Evolutionary conservation across 2,329 filamentous ascomycete genomes (phyloP).

Genomic region (Dactylonectria estremocensis): DNA sequence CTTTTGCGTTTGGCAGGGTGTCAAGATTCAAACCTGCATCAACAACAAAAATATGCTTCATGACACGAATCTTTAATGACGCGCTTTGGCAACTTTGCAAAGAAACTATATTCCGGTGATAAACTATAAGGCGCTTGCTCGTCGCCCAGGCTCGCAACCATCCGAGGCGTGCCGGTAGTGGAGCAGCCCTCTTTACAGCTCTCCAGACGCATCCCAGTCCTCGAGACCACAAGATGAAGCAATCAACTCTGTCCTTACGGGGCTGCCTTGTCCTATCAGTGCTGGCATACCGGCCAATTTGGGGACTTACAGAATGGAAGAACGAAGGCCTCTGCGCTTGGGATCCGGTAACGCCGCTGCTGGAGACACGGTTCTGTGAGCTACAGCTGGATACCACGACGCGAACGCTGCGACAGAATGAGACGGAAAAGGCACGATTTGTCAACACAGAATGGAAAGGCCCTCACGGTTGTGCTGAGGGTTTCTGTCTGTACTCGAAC

Average conservation of each 20-base stretch:
- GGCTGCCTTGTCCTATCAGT: background rate
- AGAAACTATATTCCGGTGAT: background rate
- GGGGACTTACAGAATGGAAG: background rate
- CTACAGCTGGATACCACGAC: background rate
- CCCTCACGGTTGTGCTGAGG: background rate
- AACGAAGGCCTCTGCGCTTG: background rate
- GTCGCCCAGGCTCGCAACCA: background rate
- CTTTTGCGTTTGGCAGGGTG: background rate
- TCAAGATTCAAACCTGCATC: background rate
- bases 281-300: background rate
- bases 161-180: background rate
- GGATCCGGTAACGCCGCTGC: background rate
- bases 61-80: too few species aligned
- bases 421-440: background rate
- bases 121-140: background rate
- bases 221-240: background rate
- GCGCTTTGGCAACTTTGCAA: background rate
- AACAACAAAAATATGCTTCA: background rate
- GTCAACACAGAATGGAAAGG: slow-evolving; percentile 2
- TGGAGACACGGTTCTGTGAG: background rate
- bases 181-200: background rate
- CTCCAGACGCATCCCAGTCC: background rate
- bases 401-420: background rate
- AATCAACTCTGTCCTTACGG: background rate
- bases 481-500: slow-evolving; percentile 21